A percentile compares a stretch with the other conserved stretches of the same genome.
Evolutionary conservation across 805 yeast species (phyloP).

Genomic region (Metschnikowia matae): DNA sequence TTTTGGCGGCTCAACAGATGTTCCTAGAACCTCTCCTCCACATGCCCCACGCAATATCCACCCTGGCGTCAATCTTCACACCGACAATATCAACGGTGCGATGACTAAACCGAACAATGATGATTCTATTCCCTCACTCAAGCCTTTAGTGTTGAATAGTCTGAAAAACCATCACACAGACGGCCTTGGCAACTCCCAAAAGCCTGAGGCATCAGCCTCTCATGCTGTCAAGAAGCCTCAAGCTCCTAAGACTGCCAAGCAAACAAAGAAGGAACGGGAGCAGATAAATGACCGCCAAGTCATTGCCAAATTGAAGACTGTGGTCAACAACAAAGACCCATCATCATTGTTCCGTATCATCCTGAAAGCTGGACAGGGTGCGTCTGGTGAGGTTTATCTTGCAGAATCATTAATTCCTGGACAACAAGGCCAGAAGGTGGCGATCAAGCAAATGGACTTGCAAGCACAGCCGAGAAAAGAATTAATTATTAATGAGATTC

Average conservation of each 20-base stretch:
- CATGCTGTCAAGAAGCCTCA: not conserved
- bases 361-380: slow-evolving; percentile 95
- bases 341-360: slow-evolving; percentile 69
- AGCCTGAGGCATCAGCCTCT: not conserved
- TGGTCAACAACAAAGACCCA: slow-evolving; percentile 85
- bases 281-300: slow-evolving; percentile 81
- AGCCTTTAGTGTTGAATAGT: slow-evolving; percentile 16
- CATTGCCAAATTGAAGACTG: slow-evolving; percentile 73
- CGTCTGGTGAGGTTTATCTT: slow-evolving; percentile 90
- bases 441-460: slow-evolving; percentile 93
- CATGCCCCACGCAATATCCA: slow-evolving; percentile 26
- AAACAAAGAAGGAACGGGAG: slow-evolving; percentile 38
- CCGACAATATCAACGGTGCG: slow-evolving; percentile 23
- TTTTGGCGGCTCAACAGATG: slow-evolving; percentile 23
- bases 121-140: slow-evolving; percentile 8
- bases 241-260: slow-evolving; percentile 34
- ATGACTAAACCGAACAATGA: slow-evolving; percentile 15
- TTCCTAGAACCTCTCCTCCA: slow-evolving; percentile 26
- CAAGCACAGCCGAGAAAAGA: slow-evolving; percentile 92
- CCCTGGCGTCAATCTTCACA: slow-evolving; percentile 33
- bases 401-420: slow-evolving; percentile 61
- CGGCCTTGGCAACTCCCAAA: slow-evolving; percentile 11
- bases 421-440: slow-evolving; percentile 60
- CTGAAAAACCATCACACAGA: slow-evolving; percentile 12
- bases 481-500: slow-evolving; percentile 88